Evolutionary conservation across 352 stramenopile species (phyloP).

Genomic region (Globisporangium echinulatum): DNA sequence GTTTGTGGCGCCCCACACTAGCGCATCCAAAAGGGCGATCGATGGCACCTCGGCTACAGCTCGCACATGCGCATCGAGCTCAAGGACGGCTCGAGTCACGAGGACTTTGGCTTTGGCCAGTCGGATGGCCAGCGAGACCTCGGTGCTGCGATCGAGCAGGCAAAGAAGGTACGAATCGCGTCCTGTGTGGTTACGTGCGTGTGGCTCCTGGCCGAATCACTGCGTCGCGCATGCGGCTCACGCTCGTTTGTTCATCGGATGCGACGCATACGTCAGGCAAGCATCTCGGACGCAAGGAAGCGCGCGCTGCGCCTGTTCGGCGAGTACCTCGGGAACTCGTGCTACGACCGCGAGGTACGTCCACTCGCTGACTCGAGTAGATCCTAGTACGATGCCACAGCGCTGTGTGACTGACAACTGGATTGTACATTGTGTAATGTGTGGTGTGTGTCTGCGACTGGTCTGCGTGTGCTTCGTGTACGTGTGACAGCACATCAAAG

Average conservation of each 20-base stretch:
- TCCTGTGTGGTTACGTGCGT: too few species aligned
- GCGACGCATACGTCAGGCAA: constrained; percentile 23
- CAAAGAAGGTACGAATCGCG: constrained; percentile 52
- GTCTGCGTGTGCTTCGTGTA: not conserved
- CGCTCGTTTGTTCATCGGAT: not conserved
- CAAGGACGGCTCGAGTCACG: constrained; percentile 79
- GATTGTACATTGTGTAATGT: not conserved
- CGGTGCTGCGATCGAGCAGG: constrained; percentile 67
- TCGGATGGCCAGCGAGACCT: constrained; percentile 74
- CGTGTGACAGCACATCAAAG: constrained; percentile 45
- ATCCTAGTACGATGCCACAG: not conserved
- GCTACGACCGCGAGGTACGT: constrained; percentile 71
- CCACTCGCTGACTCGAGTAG: not conserved
- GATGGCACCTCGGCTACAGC: constrained; percentile 75
- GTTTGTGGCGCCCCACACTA: constrained; percentile 12
- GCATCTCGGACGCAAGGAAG: constrained; percentile 81
- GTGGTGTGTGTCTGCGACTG: not conserved
- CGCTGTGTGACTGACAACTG: not conserved
- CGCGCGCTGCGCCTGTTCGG: constrained; percentile 74
- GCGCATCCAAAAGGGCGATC: constrained; percentile 61
- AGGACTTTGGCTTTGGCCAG: constrained; percentile 77
- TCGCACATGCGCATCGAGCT: constrained; percentile 78
- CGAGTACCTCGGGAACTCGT: constrained; percentile 84
- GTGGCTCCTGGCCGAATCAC: too few species aligned
- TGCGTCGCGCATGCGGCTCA: not conserved